Evolutionary conservation across 1,284 basidiomycete species (phyloP).

Genomic region (Thelephora terrestris): DNA sequence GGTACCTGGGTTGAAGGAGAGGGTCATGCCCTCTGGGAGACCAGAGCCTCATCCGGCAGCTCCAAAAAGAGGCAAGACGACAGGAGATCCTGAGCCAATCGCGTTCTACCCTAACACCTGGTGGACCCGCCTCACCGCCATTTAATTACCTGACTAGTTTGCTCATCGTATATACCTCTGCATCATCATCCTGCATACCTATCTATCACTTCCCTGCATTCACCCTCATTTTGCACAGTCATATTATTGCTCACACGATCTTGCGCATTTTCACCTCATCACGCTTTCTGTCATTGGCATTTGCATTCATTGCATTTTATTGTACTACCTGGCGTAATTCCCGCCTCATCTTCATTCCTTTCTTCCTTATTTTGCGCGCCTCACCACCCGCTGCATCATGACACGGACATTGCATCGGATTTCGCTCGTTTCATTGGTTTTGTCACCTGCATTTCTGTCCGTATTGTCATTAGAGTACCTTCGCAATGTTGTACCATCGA

Average conservation of each 20-base stretch:
- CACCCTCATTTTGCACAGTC: background rate
- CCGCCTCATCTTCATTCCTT: conserved; percentile 2
- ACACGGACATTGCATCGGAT: background rate
- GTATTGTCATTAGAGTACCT: too few species aligned
- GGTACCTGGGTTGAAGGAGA: conserved; percentile 59
- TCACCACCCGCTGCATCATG: background rate
- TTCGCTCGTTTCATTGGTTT: background rate
- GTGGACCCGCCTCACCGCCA: background rate
- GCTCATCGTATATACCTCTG: conserved; percentile 3
- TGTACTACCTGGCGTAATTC: background rate
- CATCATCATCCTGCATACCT: background rate
- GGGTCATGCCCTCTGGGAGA: conserved; percentile 52
- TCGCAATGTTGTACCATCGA: too few species aligned
- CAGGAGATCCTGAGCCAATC: background rate
- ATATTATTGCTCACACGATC: conserved; percentile 1
- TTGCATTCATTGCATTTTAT: conserved; percentile 4
- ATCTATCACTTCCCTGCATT: background rate
- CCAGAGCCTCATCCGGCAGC: conserved; percentile 33
- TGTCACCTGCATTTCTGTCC: too few species aligned
- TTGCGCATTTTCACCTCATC: conserved; percentile 1
- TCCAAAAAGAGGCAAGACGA: conserved; percentile 3
- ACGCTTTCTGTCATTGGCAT: background rate
- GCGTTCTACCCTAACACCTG: too few species aligned
- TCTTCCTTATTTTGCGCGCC: background rate
- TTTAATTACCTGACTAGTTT: conserved; percentile 3